Percentiles rank a stretch among this genome's conserved stretches.
These are phyloP conservation scores for Butyriboletus loyo DNA, from an alignment of 768 basidiomycete species.

Conservation along the genomic window DNA sequence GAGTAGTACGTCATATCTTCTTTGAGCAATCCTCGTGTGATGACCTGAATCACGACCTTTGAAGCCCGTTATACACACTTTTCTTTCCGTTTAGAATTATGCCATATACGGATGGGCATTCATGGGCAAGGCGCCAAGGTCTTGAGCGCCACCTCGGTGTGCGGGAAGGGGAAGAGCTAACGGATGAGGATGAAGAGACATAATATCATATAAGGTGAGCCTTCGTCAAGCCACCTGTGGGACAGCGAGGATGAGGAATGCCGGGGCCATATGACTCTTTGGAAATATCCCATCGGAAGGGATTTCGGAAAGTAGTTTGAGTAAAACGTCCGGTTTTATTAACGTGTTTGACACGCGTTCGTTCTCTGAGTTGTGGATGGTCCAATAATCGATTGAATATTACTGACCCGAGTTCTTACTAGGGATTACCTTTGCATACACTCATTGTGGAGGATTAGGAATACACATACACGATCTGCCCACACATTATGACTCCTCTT, in stretches of 20 bases:
- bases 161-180: slow-evolving; percentile 78
- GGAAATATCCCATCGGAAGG: slow-evolving; percentile 24
- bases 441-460: no score
- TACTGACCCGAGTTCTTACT: slow-evolving; percentile 4
- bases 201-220: slow-evolving; percentile 10
- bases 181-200: slow-evolving; percentile 63
- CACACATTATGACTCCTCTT: background rate
- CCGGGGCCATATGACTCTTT: slow-evolving; percentile 90
- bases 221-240: background rate
- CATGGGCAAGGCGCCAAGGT: slow-evolving; percentile 72
- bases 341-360: slow-evolving; percentile 11
- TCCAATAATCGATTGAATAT: background rate
- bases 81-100: slow-evolving; percentile 74
- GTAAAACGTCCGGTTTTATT: slow-evolving; percentile 16
- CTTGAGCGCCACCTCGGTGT: slow-evolving; percentile 61
- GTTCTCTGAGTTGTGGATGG: slow-evolving; percentile 19
- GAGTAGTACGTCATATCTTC: slow-evolving; percentile 68
- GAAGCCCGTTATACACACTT: slow-evolving; percentile 75
- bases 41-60: background rate
- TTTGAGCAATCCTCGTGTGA: background rate
- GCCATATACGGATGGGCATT: slow-evolving; percentile 82
- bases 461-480: background rate
- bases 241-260: slow-evolving; percentile 47
- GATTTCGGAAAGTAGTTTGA: slow-evolving; percentile 26
- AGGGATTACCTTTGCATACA: background rate